Conservation (phyloP, 2,329 filamentous ascomycete species). For the Beauveria varroae region DNA sequence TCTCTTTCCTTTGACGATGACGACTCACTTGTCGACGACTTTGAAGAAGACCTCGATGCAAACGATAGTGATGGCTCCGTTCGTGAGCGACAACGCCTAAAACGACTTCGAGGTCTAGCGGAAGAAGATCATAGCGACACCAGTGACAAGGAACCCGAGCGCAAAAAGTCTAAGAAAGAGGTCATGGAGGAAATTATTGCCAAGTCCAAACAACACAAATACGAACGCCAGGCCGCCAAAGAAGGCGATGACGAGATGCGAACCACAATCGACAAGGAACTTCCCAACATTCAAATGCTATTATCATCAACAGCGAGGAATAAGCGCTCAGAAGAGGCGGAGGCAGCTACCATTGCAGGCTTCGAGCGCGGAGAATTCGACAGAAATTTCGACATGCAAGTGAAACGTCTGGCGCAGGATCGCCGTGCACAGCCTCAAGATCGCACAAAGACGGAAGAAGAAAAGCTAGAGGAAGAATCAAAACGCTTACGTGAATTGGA, state of each 20-base stretch:
- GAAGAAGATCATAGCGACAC: constrained; percentile 43
- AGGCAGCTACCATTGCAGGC: constrained; percentile 31
- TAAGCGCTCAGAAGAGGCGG: constrained; percentile 23
- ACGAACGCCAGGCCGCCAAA: constrained; percentile 84
- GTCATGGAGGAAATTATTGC: constrained; percentile 97
- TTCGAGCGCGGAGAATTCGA: constrained; percentile 65
- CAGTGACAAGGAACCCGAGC: constrained; percentile 57
- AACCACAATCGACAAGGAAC: constrained; percentile 74
- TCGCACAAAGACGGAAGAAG: constrained; percentile 85
- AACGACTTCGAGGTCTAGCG: constrained; percentile 44
- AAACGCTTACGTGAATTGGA: constrained; percentile 73
- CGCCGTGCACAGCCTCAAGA: constrained; percentile 78
- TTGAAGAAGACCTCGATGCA: constrained; percentile 62
- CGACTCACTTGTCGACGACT: constrained; percentile 58
- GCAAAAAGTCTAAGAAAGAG: constrained; percentile 92
- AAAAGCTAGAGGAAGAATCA: constrained; percentile 71
- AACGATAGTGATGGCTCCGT: constrained; percentile 51
- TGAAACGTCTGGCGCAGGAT: constrained; percentile 78
- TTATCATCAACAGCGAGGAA: constrained; percentile 44
- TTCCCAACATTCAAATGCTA: constrained; percentile 67
- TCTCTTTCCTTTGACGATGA: constrained; percentile 59
- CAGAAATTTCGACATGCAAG: constrained; percentile 77
- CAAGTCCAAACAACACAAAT: constrained; percentile 93
- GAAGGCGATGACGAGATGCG: constrained; percentile 89
- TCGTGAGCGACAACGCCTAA: constrained; percentile 46